Percentiles rank a stretch among this genome's conserved stretches.
These are phyloP conservation scores for Arthroderma uncinatum DNA, from an alignment of 2,329 filamentous ascomycete species.

Conservation along the genomic window DNA sequence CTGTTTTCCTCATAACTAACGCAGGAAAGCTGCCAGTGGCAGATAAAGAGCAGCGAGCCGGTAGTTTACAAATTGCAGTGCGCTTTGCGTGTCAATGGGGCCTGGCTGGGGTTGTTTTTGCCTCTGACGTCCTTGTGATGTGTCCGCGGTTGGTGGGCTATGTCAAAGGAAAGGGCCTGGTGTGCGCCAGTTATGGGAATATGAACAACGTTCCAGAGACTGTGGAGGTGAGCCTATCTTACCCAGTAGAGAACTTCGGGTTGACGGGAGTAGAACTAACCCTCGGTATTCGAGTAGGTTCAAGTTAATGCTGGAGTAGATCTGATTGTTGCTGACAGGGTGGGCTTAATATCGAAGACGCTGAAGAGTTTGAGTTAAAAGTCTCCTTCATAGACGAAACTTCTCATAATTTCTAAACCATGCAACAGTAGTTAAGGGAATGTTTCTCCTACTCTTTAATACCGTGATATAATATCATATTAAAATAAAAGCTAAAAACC, in stretches of 20 bases:
- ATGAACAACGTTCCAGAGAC: slow-evolving; percentile 24
- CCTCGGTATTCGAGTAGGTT: slow-evolving; percentile 8
- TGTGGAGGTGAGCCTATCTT: slow-evolving; percentile 15
- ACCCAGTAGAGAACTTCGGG: neutral
- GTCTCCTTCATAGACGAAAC: no score
- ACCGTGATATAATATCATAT: no score
- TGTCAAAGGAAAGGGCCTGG: slow-evolving; percentile 25
- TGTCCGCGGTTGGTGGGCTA: slow-evolving; percentile 28
- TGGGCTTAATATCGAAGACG: slow-evolving; percentile 13
- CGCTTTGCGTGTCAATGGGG: slow-evolving; percentile 31
- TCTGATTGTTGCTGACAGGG: slow-evolving; percentile 18
- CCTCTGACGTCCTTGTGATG: slow-evolving; percentile 27
- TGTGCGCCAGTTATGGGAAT: slow-evolving; percentile 28
- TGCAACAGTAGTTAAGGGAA: no score
- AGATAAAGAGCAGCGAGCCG: slow-evolving; percentile 25
- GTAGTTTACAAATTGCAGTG: slow-evolving; percentile 29
- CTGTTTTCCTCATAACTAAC: slow-evolving; percentile 23
- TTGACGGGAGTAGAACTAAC: neutral
- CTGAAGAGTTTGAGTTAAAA: neutral
- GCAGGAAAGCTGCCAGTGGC: slow-evolving; percentile 18
- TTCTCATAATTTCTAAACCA: no score
- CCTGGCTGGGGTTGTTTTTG: slow-evolving; percentile 29
- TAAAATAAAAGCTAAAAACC: no score
- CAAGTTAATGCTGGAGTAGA: slow-evolving; percentile 18
- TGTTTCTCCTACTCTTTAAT: no score